A percentile compares a stretch with the other conserved stretches of the same genome.
These are phyloP conservation scores for Fusarium nodosum DNA, from an alignment of 2,329 filamentous ascomycete species.

Conservation along the genomic window DNA sequence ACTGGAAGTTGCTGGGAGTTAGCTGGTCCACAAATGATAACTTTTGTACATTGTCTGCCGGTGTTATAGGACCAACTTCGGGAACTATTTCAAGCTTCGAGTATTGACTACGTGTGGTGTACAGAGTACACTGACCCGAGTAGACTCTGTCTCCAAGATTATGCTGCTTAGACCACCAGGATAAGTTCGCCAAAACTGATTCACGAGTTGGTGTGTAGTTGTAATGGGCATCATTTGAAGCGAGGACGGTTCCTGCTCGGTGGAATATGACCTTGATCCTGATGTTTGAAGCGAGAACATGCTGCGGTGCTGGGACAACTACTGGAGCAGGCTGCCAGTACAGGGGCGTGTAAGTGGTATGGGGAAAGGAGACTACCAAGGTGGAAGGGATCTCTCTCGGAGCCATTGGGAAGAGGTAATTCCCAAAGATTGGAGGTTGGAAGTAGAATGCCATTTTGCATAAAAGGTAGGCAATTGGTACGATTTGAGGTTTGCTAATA, in stretches of 20 bases:
- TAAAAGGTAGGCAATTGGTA: not conserved
- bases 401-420: conserved; percentile 2
- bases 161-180: conserved; percentile 25
- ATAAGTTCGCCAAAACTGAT: conserved; percentile 32
- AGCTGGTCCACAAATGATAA: conserved; percentile 48
- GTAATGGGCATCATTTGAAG: conserved; percentile 35
- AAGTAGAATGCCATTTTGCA: conserved; percentile 47
- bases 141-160: conserved; percentile 35
- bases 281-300: conserved; percentile 7
- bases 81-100: conserved; percentile 25
- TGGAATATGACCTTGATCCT: conserved; percentile 43
- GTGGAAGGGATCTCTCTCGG: not conserved
- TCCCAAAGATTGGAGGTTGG: conserved; percentile 47
- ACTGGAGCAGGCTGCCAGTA: conserved; percentile 4
- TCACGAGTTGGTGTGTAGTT: conserved; percentile 29
- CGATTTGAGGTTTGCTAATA: not conserved
- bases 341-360: not conserved
- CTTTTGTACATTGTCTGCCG: conserved; percentile 49
- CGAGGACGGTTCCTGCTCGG: conserved; percentile 30
- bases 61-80: conserved; percentile 25
- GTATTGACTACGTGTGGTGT: conserved; percentile 25
- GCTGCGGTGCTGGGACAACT: not conserved
- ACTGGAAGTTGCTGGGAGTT: conserved; percentile 48
- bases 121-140: conserved; percentile 32
- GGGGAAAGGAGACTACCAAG: not conserved